Base-by-base conservation (phyloP, 148 eudicot species). In the Salicornia ramosissima region DNA sequence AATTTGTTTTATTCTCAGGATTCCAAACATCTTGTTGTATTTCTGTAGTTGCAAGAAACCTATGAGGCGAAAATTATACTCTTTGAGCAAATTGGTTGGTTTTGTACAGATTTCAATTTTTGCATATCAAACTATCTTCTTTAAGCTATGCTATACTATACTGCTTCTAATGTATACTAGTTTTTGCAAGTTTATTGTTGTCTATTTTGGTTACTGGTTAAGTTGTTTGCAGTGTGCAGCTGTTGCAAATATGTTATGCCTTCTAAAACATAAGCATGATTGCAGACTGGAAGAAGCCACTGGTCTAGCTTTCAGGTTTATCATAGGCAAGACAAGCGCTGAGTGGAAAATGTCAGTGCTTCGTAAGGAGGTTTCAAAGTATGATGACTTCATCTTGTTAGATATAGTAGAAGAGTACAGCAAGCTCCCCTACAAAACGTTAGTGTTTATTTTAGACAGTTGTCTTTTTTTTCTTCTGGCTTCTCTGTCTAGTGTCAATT, bases 391-490 rank as follows among this genome's bases (percentile, higher is more conserved):
- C 67, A 47, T 94, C 72, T 83, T 94, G 56, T 76, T 94, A 57
- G 99, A 94, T 79, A 83, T 94, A 56, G 89, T 86, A 74, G 99
- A 94, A 81, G 84, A 94, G 86, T 94, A 94, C 62, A 87, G 84
- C 82, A 90, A 87, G 92, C 99, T 94, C 61, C 99, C 99, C 33
- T 87, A 87, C 86, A 94, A 94, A 86, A 94, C 97, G 99, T 94
- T 73, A 88, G 96, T 92, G 80, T 77, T 71, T 31, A 51, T 73
- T 46, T 10, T 50, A 30, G 52, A 42, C 58, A 55, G 53, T 62
- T 26, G 47, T 15, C 16, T 7, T 40, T 74, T 55, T 77, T 47
- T 5, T 49, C 9, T 19, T 7, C 53, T 30, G 40, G 19, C 54
- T 59, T 65, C 25, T 64, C 16, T 68, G 10, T 58, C 14, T 16